phyloP scores from a whole-genome alignment of 805 yeast species.

The Candida golubevii region DNA sequence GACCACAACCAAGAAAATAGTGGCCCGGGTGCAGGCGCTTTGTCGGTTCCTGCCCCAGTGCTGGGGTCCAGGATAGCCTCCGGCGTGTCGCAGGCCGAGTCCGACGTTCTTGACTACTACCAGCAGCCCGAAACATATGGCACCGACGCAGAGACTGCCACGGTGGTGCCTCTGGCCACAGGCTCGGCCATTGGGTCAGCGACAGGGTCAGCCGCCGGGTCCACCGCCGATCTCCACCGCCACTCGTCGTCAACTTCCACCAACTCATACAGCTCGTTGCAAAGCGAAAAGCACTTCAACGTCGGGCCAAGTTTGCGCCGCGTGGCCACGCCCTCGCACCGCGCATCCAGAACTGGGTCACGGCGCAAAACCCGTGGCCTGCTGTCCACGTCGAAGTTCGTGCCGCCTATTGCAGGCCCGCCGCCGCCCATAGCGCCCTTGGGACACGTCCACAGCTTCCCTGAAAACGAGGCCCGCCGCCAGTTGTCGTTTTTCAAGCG shows the following conservation, averaged over 20 bases:
- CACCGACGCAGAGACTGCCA: not conserved
- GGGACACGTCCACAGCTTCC: not conserved
- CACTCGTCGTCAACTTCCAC: conserved; percentile 14
- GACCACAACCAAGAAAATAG: not conserved
- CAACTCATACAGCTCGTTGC: conserved; percentile 28
- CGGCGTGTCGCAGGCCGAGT: not conserved
- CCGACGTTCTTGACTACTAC: conserved; percentile 1
- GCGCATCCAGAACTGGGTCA: not conserved
- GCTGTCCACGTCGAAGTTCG: conserved; percentile 2
- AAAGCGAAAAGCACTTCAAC: conserved; percentile 23
- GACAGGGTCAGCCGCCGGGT: not conserved
- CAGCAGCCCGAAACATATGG: not conserved
- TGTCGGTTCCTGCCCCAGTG: no score
- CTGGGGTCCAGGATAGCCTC: not conserved
- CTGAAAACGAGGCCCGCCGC: conserved; percentile 2
- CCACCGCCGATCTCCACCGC: conserved; percentile 2
- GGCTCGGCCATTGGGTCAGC: no score
- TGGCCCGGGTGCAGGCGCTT: no score
- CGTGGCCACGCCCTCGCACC: conserved; percentile 8
- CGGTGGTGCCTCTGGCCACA: not conserved
- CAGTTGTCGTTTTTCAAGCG: conserved; percentile 3
- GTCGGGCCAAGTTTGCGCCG: conserved; percentile 14
- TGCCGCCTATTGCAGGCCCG: conserved; percentile 18
- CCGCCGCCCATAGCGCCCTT: conserved; percentile 15
- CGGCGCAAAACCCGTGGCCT: not conserved